These are phyloP conservation scores for Emmonsiellopsis sp. DNA, from an alignment of 2,329 filamentous ascomycete genomes.

Conservation along the genomic window DNA sequence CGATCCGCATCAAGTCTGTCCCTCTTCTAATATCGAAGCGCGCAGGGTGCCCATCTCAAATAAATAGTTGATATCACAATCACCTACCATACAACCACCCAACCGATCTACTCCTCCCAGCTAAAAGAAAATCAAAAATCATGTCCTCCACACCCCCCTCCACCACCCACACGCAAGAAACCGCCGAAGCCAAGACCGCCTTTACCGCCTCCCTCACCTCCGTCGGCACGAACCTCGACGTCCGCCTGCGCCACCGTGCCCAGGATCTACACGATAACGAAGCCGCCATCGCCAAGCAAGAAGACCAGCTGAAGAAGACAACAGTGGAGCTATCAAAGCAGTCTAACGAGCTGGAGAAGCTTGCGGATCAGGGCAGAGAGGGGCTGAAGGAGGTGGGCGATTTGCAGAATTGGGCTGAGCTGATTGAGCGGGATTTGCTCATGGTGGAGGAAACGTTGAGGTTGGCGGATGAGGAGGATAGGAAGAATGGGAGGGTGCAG, in stretches of 20 bases:
- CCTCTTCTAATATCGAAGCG: neutral
- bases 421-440: slow-evolving; percentile 45
- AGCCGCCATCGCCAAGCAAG: slow-evolving; percentile 46
- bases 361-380: slow-evolving; percentile 46
- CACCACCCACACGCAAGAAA: slow-evolving; percentile 22
- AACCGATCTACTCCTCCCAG: too few species aligned
- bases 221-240: slow-evolving; percentile 41
- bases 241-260: slow-evolving; percentile 46
- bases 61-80: neutral
- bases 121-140: neutral
- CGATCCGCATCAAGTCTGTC: neutral
- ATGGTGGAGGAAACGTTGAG: slow-evolving; percentile 35
- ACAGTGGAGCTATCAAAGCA: slow-evolving; percentile 45
- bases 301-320: slow-evolving; percentile 42
- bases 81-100: too few species aligned
- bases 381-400: slow-evolving; percentile 56
- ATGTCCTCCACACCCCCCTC: slow-evolving; percentile 6
- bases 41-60: neutral
- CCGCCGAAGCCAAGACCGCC: slow-evolving; percentile 34
- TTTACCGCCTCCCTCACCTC: slow-evolving; percentile 37
- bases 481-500: slow-evolving; percentile 10
- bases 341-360: slow-evolving; percentile 45
- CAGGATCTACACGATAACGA: slow-evolving; percentile 49
- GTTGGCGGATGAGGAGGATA: slow-evolving; percentile 25
- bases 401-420: slow-evolving; percentile 57